Base-by-base conservation (phyloP, 2,329 filamentous ascomycete genomes). In the Aspergillus quadricinctus region DNA sequence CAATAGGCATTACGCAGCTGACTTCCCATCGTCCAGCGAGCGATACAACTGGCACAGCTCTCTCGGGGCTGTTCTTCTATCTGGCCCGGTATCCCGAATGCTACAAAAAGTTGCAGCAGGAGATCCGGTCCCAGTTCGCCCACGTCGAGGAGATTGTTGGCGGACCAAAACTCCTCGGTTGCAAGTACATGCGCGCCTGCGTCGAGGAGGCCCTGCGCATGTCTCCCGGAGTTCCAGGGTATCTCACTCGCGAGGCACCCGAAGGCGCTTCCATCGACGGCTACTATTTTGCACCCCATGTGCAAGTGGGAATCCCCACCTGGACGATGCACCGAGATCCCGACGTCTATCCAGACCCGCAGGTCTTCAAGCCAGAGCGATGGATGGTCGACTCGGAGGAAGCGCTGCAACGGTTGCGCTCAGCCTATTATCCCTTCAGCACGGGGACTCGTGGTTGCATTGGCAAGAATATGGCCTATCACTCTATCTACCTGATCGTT, bases 111-210 rank as follows among this genome's bases (percentile, higher is more conserved):
- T 57, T 75, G 6, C 59, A 61, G 6, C 56, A 64, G 2, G 72
- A 75, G 48, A 66, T 77, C 41, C 69, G 74, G 10, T 54, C 61
- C 11, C 64, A 60, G 7, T 77, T 77, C 51, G 51, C 57, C 2
- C 58, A 64, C 17, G 58, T 69, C 1, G 74, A 75, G 11, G 72
- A 76, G 2, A 75, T 78, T 43, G 61, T 61, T 48, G 55, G 65
- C 48, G 69, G 71, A 14, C 52, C 70, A 23, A 61, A 60, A 6
- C 61, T 80, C 0, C 71, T 66, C 31, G 56, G 57, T 1, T 74
- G 75, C 28, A 48, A 52, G 0, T 81, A 77, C 57, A 71, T 81
- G 1, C 66, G 69, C 14, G 78, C 77, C 3, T 76, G 74, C 48
- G 69, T 81, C 27, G 75, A 70, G 61, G 72, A 75, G 60, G 60